These are phyloP conservation scores for Stachybotrys elegans DNA, from an alignment of 2,329 filamentous ascomycete genomes.

Conservation along the genomic window DNA sequence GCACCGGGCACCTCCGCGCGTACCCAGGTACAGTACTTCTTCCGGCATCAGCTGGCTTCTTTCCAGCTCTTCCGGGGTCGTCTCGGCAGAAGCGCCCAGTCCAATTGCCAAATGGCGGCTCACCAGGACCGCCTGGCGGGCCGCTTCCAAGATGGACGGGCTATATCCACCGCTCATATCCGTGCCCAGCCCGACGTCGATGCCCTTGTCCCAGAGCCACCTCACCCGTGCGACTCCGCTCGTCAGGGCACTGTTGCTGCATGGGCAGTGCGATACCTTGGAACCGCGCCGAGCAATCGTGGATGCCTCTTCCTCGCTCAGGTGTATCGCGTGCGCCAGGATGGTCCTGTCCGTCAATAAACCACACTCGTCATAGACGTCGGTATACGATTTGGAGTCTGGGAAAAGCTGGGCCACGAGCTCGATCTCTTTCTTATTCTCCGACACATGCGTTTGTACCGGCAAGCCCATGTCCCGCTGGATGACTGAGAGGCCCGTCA, in stretches of 20 bases:
- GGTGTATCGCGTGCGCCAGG: slow-evolving; percentile 79
- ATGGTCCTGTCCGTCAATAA: slow-evolving; percentile 71
- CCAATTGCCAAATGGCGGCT: slow-evolving; percentile 65
- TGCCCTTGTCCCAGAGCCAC: slow-evolving; percentile 65
- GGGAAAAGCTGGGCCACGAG: slow-evolving; percentile 71
- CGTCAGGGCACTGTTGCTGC: slow-evolving; percentile 77
- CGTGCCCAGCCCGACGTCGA: slow-evolving; percentile 81
- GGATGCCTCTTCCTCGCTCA: slow-evolving; percentile 60
- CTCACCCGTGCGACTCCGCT: slow-evolving; percentile 75
- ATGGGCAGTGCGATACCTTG: slow-evolving; percentile 81
- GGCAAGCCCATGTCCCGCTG: slow-evolving; percentile 59
- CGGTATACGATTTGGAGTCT: slow-evolving; percentile 57
- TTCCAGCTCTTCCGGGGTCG: too few species aligned
- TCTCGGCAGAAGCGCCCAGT: slow-evolving; percentile 18
- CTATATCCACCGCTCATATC: slow-evolving; percentile 88
- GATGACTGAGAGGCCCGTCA: slow-evolving; percentile 60
- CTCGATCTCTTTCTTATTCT: slow-evolving; percentile 69
- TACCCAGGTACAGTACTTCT: slow-evolving; percentile 82
- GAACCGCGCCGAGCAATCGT: slow-evolving; percentile 57
- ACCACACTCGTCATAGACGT: slow-evolving; percentile 70
- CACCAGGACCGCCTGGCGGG: slow-evolving; percentile 73
- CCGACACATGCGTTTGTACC: slow-evolving; percentile 85
- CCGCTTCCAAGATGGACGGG: slow-evolving; percentile 76
- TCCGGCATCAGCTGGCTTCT: slow-evolving; percentile 76
- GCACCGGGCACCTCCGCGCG: slow-evolving; percentile 78